phyloP scores from a whole-genome alignment of 2,329 filamentous ascomycete genomes.

The Chalaropsis thielavioides region DNA sequence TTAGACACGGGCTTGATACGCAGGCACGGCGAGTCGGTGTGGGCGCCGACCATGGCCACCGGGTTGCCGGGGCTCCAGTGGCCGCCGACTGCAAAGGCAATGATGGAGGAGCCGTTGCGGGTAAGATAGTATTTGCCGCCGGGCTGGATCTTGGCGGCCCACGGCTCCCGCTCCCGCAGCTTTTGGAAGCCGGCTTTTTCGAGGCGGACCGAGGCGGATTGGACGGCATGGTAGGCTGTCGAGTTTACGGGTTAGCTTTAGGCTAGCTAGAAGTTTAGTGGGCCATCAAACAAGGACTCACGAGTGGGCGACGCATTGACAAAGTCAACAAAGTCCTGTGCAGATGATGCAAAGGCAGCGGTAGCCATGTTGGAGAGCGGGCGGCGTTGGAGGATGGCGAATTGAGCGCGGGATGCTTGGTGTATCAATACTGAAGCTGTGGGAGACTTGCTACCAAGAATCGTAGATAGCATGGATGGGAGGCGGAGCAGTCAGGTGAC shows the following conservation, averaged over 20 bases:
- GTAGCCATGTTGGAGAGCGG: constrained; percentile 34
- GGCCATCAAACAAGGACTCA: constrained; percentile 30
- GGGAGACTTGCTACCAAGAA: constrained; percentile 13
- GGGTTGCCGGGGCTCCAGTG: constrained; percentile 87
- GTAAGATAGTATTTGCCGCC: constrained; percentile 96
- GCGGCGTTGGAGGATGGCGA: background rate
- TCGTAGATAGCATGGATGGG: constrained; percentile 11
- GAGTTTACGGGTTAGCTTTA: background rate
- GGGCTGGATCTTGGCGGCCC: constrained; percentile 63
- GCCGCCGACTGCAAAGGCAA: constrained; percentile 80
- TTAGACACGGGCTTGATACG: constrained; percentile 91
- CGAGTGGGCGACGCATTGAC: constrained; percentile 89
- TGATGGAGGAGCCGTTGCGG: constrained; percentile 79
- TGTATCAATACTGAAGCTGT: background rate
- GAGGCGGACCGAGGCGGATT: constrained; percentile 59
- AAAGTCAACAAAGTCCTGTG: constrained; percentile 80
- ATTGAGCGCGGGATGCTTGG: background rate
- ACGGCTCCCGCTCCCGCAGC: constrained; percentile 82
- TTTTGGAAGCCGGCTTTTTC: constrained; percentile 72
- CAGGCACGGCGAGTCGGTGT: constrained; percentile 88
- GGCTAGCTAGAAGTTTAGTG: constrained; percentile 5
- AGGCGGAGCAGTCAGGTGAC: background rate
- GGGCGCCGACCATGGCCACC: constrained; percentile 83
- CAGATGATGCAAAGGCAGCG: constrained; percentile 32
- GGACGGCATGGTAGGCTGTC: constrained; percentile 85